A percentile compares a stretch with the other conserved stretches of the same genome.
Conservation (phyloP, 116 monocot genomes). For the Zostera marina region DNA sequence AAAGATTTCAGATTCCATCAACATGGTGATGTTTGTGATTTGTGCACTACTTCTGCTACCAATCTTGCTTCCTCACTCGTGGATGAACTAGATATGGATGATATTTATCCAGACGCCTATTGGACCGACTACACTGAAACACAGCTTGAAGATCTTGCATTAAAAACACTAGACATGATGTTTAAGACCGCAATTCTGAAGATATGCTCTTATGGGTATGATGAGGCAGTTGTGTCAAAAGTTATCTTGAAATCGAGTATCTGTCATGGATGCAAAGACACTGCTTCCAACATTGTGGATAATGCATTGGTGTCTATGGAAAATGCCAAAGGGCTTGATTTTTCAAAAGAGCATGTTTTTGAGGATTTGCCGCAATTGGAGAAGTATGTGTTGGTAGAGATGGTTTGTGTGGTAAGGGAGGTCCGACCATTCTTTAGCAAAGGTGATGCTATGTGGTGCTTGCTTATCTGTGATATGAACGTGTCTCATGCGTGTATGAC, state of each 20-base stretch:
- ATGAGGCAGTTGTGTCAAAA: constrained; percentile 40
- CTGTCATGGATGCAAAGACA: constrained; percentile 42
- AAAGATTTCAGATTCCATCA: constrained; percentile 19
- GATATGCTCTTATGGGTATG: constrained; percentile 46
- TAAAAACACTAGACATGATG: constrained; percentile 40
- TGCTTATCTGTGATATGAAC: constrained; percentile 78
- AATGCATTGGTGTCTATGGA: constrained; percentile 39
- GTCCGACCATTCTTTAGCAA: constrained; percentile 48
- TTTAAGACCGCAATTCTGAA: constrained; percentile 46
- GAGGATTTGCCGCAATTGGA: constrained; percentile 55
- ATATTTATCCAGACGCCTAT: constrained; percentile 29
- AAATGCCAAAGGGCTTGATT: constrained; percentile 31
- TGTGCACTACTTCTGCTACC: constrained; percentile 9
- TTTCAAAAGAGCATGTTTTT: constrained; percentile 23
- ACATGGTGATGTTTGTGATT: constrained; percentile 20
- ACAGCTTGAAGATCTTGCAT: constrained; percentile 55
- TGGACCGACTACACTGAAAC: constrained; percentile 36
- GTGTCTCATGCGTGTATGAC: constrained; percentile 51
- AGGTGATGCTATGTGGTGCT: constrained; percentile 89
- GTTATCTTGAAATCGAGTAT: constrained; percentile 42
- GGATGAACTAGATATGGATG: constrained; percentile 19
- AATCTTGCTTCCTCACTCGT: constrained; percentile 7
- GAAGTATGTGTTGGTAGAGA: constrained; percentile 43
- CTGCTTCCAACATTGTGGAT: constrained; percentile 46
- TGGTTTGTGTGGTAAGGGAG: constrained; percentile 57